Evolutionary conservation across 805 yeast species (phyloP), one percentile per base, ranked within the genome.

Genomic region (Cyberlindnera veronae): DNA sequence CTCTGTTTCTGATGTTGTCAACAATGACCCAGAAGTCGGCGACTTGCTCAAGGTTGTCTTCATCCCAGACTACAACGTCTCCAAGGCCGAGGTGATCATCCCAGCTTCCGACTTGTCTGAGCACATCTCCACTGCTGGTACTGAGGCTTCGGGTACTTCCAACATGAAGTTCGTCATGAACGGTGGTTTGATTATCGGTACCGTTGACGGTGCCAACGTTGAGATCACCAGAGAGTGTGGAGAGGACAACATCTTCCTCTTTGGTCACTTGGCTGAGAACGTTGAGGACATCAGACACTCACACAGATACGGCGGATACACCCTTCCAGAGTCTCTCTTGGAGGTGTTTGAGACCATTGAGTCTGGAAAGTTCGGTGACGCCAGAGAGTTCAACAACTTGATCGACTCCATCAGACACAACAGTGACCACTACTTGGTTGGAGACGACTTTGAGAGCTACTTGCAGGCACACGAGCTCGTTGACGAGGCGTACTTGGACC

Each of bases 191-290:
- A 85, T 89, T 53, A 81, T 89, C 49, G 97, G 97, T 61, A 90
- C 97, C 11, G 96, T 89, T 50, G 97, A 89, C 60, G 97, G 97
- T 59, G 97, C 97, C 48, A 89, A 90, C 58, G 95, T 90, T 35
- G 97, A 89, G 67, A 86, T 89, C 61, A 86, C 95, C 16, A 77
- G 96, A 53, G 96, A 90, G 66, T 77, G 90, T 52, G 96, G 96
- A 36, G 95, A 89, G 58, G 95, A 89, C 36, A 87, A 89, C 61
- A 87, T 90, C 62, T 89, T 89, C 69, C 70, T 89, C 60, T 89
- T 89, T 61, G 97, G 97, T 58, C 86, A 85, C 58, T 74, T 90
- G 58, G 79, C 95, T 26, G 96, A 90, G 67, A 80, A 84, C 34
- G 96, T 89, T 32, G 96, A 89, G 41, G 90, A 81, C 38, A 69